Evolutionary conservation across 129 eudicot species (phyloP).

Genomic region (Oenanthe sinensis): DNA sequence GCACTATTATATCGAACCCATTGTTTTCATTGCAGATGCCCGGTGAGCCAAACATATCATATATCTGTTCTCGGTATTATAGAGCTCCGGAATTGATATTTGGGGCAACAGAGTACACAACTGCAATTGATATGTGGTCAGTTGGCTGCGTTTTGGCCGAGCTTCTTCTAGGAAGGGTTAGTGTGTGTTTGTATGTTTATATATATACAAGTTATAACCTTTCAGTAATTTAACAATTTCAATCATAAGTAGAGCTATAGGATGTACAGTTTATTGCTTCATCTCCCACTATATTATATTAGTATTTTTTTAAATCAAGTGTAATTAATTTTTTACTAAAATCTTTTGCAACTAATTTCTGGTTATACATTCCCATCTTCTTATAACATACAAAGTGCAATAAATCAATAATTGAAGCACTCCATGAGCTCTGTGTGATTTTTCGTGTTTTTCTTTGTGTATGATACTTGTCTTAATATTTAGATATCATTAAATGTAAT

Average conservation of each 20-base stretch:
- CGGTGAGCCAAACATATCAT: constrained; percentile 94
- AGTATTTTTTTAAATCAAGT: not conserved
- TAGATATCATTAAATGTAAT: not conserved
- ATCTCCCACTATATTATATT: not conserved
- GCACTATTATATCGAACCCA: constrained; percentile 8
- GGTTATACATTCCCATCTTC: not conserved
- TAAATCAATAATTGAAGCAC: not conserved
- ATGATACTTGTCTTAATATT: not conserved
- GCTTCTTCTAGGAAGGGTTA: constrained; percentile 88
- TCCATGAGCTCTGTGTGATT: not conserved
- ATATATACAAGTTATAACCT: not conserved
- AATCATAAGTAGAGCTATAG: not conserved
- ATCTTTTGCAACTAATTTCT: not conserved
- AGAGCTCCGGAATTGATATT: constrained; percentile 94
- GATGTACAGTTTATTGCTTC: not conserved
- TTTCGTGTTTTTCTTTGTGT: not conserved
- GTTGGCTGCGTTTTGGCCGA: constrained; percentile 96
- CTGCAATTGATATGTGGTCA: constrained; percentile 99
- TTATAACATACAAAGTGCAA: not conserved
- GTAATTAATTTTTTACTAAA: not conserved
- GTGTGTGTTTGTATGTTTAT: not conserved
- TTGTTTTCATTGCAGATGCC: constrained; percentile 46
- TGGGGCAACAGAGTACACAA: constrained; percentile 96
- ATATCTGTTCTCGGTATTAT: constrained; percentile 94
- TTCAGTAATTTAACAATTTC: not conserved